Conservation (phyloP, 495 filamentous ascomycete species). For the Annulohypoxylon maeteangense region DNA sequence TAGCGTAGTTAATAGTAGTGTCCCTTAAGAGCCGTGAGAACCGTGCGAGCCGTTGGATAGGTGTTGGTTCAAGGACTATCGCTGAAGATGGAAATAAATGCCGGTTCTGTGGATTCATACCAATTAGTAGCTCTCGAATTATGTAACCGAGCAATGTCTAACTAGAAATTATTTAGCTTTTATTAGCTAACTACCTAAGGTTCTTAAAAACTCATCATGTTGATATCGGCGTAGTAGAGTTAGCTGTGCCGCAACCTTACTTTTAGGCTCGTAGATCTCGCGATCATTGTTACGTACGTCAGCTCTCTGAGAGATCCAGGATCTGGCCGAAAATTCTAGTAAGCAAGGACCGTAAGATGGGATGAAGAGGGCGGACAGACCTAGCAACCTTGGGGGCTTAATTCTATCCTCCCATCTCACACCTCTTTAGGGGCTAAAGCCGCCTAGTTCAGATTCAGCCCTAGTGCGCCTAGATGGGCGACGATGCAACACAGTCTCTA, state of each 20-base stretch:
- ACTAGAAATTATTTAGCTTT: background rate
- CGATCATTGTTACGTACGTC: slow-evolving; percentile 6
- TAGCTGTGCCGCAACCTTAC: slow-evolving; percentile 17
- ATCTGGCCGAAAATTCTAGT: background rate
- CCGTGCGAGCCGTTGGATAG: background rate
- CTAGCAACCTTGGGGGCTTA: background rate
- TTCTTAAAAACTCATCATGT: background rate
- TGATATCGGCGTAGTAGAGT: slow-evolving; percentile 1
- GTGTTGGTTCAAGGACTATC: background rate
- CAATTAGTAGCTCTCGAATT: background rate
- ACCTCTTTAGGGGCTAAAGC: background rate
- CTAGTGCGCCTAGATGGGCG: slow-evolving; percentile 1
- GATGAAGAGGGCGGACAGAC: background rate
- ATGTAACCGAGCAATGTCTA: background rate
- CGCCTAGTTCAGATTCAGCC: slow-evolving; percentile 14
- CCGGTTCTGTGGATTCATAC: slow-evolving; percentile 6
- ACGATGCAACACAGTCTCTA: slow-evolving; percentile 32
- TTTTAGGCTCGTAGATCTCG: slow-evolving; percentile 16
- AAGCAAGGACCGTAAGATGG: background rate
- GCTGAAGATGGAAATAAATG: slow-evolving; percentile 16
- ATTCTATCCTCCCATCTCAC: background rate
- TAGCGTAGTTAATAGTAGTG: background rate
- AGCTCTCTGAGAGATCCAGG: background rate
- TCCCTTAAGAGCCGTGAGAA: background rate
- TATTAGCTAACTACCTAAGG: background rate